A percentile compares a stretch with the other conserved stretches of the same genome.
These are phyloP conservation scores for Gracilaria domingensis DNA, from an alignment of 23 red algal genomes.

Conservation along the genomic window DNA sequence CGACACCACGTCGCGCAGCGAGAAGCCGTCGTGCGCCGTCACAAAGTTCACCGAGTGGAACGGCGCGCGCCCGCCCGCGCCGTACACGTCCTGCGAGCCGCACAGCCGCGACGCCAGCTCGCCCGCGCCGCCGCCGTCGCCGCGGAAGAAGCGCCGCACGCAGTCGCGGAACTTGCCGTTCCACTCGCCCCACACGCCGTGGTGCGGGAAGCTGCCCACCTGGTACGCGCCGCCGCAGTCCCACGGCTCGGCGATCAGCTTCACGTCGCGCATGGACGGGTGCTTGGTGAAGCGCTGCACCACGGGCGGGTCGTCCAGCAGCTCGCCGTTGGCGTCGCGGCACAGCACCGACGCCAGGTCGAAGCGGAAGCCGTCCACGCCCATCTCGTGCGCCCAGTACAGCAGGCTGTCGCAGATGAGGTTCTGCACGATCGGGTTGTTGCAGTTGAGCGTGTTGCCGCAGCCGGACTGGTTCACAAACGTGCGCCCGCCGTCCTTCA, in stretches of 20 bases:
- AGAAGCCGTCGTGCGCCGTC: slow-evolving; percentile 97
- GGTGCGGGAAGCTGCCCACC: slow-evolving; percentile 97
- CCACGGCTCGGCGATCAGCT: slow-evolving; percentile 98
- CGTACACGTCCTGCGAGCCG: slow-evolving; percentile 94
- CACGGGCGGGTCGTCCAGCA: slow-evolving; percentile 68
- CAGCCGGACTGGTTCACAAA: slow-evolving; percentile 94
- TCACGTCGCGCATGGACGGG: slow-evolving; percentile 84
- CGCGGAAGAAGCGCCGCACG: slow-evolving; percentile 90
- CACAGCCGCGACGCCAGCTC: slow-evolving; percentile 95
- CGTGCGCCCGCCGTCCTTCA: slow-evolving; percentile 60
- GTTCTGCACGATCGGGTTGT: slow-evolving; percentile 85
- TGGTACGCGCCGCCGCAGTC: slow-evolving; percentile 93
- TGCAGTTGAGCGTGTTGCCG: slow-evolving; percentile 92
- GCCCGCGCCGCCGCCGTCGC: slow-evolving; percentile 69
- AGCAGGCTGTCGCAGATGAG: slow-evolving; percentile 86
- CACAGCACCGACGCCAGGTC: slow-evolving; percentile 90
- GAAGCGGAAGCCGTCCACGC: slow-evolving; percentile 99
- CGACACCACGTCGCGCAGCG: slow-evolving; percentile 89
- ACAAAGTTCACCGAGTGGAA: slow-evolving; percentile 99
- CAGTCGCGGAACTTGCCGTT: slow-evolving; percentile 97
- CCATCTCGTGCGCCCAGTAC: slow-evolving; percentile 93
- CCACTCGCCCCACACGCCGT: slow-evolving; percentile 97
- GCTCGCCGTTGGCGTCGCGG: slow-evolving; percentile 73
- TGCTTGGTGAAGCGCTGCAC: slow-evolving; percentile 91
- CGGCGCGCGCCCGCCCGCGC: slow-evolving; percentile 63